phyloP scores from a whole-genome alignment of 495 filamentous ascomycete species.

The Podospora pseudocomata region DNA sequence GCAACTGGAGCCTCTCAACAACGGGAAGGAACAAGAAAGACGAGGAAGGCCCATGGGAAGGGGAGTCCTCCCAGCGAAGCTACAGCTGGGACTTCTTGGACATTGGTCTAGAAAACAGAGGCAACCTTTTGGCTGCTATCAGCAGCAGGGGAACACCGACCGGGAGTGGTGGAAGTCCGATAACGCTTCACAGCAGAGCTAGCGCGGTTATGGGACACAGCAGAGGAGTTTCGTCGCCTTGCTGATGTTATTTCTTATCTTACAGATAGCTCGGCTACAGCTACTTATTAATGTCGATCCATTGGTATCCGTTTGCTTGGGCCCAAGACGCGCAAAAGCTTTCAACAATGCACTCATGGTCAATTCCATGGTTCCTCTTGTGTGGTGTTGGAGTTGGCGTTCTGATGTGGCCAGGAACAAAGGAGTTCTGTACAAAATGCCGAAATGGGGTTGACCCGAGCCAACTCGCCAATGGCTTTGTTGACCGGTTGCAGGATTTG shows the following conservation, averaged over 20 bases:
- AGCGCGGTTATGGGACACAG: background rate
- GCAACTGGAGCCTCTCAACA: slow-evolving; percentile 3
- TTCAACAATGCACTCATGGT: too few species aligned
- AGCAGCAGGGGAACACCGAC: background rate
- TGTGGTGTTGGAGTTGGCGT: background rate
- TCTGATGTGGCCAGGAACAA: background rate
- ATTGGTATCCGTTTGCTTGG: too few species aligned
- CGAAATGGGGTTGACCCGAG: background rate
- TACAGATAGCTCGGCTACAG: background rate
- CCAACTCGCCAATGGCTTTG: background rate
- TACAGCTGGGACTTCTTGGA: slow-evolving; percentile 25
- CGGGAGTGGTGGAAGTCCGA: background rate
- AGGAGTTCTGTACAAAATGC: background rate
- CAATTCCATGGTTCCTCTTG: too few species aligned
- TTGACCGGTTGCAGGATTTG: background rate
- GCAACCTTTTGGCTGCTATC: background rate
- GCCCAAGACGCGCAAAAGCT: too few species aligned
- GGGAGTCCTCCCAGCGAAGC: background rate
- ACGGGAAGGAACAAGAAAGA: background rate
- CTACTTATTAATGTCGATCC: too few species aligned
- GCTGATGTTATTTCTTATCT: background rate
- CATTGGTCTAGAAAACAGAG: slow-evolving; percentile 14
- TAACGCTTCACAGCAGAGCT: background rate
- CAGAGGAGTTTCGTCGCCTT: background rate
- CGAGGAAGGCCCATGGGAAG: background rate